Evolutionary conservation across 495 filamentous ascomycete genomes (phyloP).

Genomic region (Lasiosphaeria miniovina): DNA sequence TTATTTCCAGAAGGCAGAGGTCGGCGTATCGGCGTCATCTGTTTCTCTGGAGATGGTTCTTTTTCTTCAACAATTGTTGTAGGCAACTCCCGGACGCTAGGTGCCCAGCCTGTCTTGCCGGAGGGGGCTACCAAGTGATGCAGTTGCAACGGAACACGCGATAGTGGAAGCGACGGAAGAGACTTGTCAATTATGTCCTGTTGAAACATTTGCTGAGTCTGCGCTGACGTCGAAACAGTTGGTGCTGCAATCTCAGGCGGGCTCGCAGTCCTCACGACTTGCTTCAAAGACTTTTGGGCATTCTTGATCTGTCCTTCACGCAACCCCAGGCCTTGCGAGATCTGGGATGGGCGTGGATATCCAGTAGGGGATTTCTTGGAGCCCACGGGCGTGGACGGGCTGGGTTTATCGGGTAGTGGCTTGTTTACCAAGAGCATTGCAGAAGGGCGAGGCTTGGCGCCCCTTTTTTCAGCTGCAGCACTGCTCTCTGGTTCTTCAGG

Average conservation of each 20-base stretch:
- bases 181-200: conserved; percentile 4
- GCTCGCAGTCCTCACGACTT: not conserved
- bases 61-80: conserved; percentile 32
- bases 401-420: conserved; percentile 16
- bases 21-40: conserved; percentile 1
- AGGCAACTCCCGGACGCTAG: conserved; percentile 12
- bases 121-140: conserved; percentile 11
- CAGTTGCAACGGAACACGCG: conserved; percentile 11
- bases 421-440: conserved; percentile 12
- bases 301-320: no score
- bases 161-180: conserved; percentile 13
- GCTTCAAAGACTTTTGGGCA: no score
- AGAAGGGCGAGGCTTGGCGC: conserved; percentile 9
- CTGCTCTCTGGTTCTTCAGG: not conserved
- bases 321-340: no score
- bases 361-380: not conserved
- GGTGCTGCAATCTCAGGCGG: not conserved
- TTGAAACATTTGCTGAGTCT: conserved; percentile 1
- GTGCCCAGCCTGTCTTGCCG: conserved; percentile 11
- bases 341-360: not conserved
- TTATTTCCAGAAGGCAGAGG: not conserved
- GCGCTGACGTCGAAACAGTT: not conserved
- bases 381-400: not conserved
- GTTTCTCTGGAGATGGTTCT: conserved; percentile 22
- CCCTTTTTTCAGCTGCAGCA: not conserved